phyloP scores from a whole-genome alignment of 2,329 filamentous ascomycete genomes.

The Arthrobotrys sphaeroides region DNA sequence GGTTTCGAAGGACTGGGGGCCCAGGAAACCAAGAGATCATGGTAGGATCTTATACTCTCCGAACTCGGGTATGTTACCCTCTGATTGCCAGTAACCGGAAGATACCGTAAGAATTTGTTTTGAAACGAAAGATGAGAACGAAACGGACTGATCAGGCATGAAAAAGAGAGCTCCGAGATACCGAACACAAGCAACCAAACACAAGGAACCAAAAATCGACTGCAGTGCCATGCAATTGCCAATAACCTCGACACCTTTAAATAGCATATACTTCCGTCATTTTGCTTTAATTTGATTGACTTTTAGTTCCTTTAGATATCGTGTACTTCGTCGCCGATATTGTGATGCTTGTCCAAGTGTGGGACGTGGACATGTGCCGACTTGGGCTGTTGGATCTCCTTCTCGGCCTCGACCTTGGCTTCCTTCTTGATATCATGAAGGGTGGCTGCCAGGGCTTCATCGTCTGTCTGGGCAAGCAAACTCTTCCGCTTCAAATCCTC shows the following conservation, averaged over 20 bases:
- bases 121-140: background rate
- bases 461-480: slow-evolving; percentile 9
- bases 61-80: slow-evolving; percentile 28
- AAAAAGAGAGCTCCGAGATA: background rate
- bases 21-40: background rate
- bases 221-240: slow-evolving; percentile 24
- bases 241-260: slow-evolving; percentile 11
- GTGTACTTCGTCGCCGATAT: slow-evolving; percentile 42
- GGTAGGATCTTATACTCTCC: background rate
- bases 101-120: background rate
- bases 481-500: slow-evolving; percentile 48
- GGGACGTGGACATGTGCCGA: slow-evolving; percentile 40
- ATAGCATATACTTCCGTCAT: slow-evolving; percentile 7
- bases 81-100: slow-evolving; percentile 14
- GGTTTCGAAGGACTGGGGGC: background rate
- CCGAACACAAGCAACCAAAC: no score
- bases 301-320: slow-evolving; percentile 31
- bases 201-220: background rate
- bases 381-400: slow-evolving; percentile 39
- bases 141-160: background rate
- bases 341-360: slow-evolving; percentile 45
- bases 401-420: slow-evolving; percentile 36
- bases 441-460: slow-evolving; percentile 16
- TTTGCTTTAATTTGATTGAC: background rate
- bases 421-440: slow-evolving; percentile 38